phyloP scores from a whole-genome alignment of 1,284 basidiomycete genomes.

The Amylostereum areolatum region DNA sequence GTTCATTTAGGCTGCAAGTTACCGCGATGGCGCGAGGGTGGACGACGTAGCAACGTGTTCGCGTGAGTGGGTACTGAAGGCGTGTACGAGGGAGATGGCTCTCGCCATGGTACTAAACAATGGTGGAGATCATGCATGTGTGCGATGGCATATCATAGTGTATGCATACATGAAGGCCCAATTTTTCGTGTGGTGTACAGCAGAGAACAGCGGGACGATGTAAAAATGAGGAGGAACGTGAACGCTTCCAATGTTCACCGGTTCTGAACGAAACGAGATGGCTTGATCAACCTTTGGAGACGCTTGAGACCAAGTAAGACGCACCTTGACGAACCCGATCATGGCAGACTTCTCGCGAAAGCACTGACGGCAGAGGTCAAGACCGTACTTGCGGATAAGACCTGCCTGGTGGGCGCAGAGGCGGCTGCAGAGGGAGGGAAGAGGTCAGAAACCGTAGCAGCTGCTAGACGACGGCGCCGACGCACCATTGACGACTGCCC shows the following conservation, averaged over 20 bases:
- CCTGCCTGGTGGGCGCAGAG: slow-evolving; percentile 95
- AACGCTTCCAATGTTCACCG: slow-evolving; percentile 7
- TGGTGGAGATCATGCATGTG: neutral
- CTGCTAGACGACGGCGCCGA: slow-evolving; percentile 3
- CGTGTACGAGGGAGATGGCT: too few relatives aligned
- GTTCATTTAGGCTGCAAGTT: too few relatives aligned
- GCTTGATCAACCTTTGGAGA: too few relatives aligned
- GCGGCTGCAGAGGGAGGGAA: slow-evolving; percentile 49
- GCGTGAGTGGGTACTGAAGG: too few relatives aligned
- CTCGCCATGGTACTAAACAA: too few relatives aligned
- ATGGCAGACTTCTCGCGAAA: slow-evolving; percentile 94
- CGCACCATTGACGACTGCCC: slow-evolving; percentile 90
- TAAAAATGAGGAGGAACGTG: neutral
- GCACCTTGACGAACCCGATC: slow-evolving; percentile 92
- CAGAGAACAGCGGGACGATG: slow-evolving; percentile 1
- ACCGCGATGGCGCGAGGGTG: too few relatives aligned
- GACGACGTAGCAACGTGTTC: too few relatives aligned
- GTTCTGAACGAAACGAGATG: slow-evolving; percentile 5
- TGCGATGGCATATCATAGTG: slow-evolving; percentile 5
- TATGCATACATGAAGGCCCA: slow-evolving; percentile 9
- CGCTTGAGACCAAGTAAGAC: slow-evolving; percentile 13
- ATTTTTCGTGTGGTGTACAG: slow-evolving; percentile 3
- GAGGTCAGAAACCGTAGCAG: neutral
- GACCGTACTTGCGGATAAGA: slow-evolving; percentile 92
- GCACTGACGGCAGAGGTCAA: slow-evolving; percentile 96